phyloP scores from a whole-genome alignment of 164 flowering plant genomes.

The Macadamia tetraphylla region DNA sequence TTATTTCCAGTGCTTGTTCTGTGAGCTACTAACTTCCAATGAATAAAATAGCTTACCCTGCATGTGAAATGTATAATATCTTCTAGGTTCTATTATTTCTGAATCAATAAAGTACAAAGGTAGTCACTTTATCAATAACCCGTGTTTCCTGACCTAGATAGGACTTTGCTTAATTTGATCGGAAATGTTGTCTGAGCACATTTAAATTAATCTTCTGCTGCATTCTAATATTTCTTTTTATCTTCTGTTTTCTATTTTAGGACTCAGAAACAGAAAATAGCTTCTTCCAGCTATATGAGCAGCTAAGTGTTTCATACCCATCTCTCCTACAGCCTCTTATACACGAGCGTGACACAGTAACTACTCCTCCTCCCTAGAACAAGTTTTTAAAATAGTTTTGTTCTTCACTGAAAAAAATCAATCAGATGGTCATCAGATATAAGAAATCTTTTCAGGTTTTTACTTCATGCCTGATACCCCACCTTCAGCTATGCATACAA shows the following conservation, averaged over 20 bases:
- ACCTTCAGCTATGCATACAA: not conserved
- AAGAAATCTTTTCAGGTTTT: not conserved
- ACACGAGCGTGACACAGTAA: constrained; percentile 87
- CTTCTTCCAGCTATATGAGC: constrained; percentile 63
- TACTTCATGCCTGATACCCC: not conserved
- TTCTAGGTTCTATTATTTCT: not conserved
- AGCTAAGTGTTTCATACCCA: constrained; percentile 67
- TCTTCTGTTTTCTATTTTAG: constrained; percentile 27
- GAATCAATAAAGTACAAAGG: not conserved
- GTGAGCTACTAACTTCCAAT: too few species aligned
- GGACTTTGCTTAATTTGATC: not conserved
- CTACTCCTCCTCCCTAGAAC: constrained; percentile 2
- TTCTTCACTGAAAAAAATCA: too few species aligned
- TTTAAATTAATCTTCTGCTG: not conserved
- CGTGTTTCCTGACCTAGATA: not conserved
- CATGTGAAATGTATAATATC: too few species aligned
- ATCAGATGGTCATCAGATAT: too few species aligned
- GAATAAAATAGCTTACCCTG: too few species aligned
- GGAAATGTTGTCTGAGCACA: not conserved
- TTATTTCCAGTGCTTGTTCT: too few species aligned
- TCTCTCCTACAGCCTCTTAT: constrained; percentile 83
- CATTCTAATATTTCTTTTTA: not conserved
- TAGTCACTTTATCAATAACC: not conserved
- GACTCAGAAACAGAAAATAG: constrained; percentile 37
- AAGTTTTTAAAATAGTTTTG: too few species aligned